Base-by-base conservation (phyloP, 768 basidiomycete genomes). In the Mycena galopus region DNA sequence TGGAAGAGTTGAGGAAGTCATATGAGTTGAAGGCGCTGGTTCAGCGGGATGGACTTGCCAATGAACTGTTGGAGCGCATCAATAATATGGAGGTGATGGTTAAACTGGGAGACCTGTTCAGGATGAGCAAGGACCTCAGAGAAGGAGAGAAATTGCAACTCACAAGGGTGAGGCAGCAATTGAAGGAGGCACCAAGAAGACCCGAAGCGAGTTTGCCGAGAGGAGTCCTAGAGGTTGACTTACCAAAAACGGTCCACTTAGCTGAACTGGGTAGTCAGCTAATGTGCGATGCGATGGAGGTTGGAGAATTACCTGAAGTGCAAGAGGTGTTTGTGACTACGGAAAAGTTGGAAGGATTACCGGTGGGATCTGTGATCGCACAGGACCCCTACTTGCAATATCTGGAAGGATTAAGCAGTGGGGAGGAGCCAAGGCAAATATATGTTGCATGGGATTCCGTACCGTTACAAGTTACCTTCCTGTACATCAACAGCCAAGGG, bases 401-500 rank as follows among this genome's bases (percentile, higher is more conserved):
- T 11, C 35, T 57, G 19, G 56, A 67, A 27, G 37, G 25, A 2
- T 33, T 67, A 19, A 32, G 17, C 3, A 14, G 23, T 1, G 65
- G 30, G 10, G 56, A 67, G 25, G 23, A 39, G 0, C 53, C 65
- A 0, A 56, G 35, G 9, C 55, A 56, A 9, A 67, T 67, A 32
- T 57, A 57, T 9, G 65, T 67, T 25, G 55, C 65, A 25, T 29
- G 58, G 7, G 35, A 53, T 27, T 67, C 56, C 1, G 56, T 57
- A 7, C 53, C 51, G 2, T 17, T 65, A 37, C 23, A 39, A 6
- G 57, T 67, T 2, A 61, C 64, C 0, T 65, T 55, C 21, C 65
- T 55, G 11, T 57, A 65, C 5, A 73, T 79, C 2, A 77, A 77
- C 64, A 66, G 73, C 2, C 35, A 71, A 10, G 60, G 70, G 10